Evolutionary conservation across 257 asterid species (phyloP), one percentile per base, ranked within the genome.

Genomic region (Haberlea rhodopensis): DNA sequence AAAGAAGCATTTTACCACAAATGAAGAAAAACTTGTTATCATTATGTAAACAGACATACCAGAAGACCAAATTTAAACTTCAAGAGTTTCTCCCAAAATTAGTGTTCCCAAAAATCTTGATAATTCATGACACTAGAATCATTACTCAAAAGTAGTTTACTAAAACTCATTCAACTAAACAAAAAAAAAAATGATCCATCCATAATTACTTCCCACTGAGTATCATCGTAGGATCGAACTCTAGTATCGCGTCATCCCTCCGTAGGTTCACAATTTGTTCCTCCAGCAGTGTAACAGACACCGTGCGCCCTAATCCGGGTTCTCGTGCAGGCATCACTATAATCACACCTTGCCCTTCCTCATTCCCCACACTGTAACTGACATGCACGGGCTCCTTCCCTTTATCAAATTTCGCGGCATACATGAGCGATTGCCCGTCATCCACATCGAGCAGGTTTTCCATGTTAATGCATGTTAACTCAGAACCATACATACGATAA

Each of bases 251-350:
- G 56, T 71, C 54, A 79, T 85, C 94, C 73, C 73, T 68, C 46
- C 73, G 73, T 18, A 85, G 63, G 18, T 25, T 53, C n/a, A 25
- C 78, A 27, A 79, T 48, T 68, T 57, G 73, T 46, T 81, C 77
- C 54, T 71, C 80, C 13, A 85, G 82, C 25, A 83, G 66, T n/a
- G 54, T 67, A 26, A 66, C 79, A 28, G 65, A 52, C 32, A 85
- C 94, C 6, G 63, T 71, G 13, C 86, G 74, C 18, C 79, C 82
- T 1, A 63, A 32, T 45, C 87, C 83, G 1, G 52, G 76, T 34
- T 81, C 94, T 0, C 72, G 60, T 46, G 84, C 76, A 20, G 88
- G 90, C 86, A 79, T 79, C 56, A 86, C 83, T 61, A 79, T 52
- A 22, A 86, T 76, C 67, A 86, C 57, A 24, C 88, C 88, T 70